A percentile compares a stretch with the other conserved stretches of the same genome.
These are phyloP conservation scores for Aphanomyces stellatus DNA, from an alignment of 352 stramenopile genomes.

Conservation along the genomic window DNA sequence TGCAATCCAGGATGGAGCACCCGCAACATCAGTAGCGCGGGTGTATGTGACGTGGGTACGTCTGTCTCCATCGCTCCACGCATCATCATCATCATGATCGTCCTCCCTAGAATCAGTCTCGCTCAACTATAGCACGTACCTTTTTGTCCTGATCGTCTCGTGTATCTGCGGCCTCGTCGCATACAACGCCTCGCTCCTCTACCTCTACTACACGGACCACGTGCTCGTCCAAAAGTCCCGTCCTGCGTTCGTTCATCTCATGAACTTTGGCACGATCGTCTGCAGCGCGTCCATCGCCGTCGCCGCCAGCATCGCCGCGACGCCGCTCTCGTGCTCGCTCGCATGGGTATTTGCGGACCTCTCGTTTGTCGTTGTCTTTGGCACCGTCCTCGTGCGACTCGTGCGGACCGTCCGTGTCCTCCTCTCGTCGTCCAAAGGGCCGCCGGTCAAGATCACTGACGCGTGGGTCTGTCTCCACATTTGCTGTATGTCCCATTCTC, in stretches of 20 bases:
- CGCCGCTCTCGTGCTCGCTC: not conserved
- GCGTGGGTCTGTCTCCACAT: not conserved
- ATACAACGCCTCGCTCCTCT: slow-evolving; percentile 6
- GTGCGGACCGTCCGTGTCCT: not conserved
- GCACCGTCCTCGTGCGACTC: not conserved
- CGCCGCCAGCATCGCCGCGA: not conserved
- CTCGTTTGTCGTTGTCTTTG: slow-evolving; percentile 10
- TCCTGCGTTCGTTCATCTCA: not conserved
- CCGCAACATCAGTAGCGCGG: not conserved
- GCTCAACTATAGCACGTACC: slow-evolving; percentile 4
- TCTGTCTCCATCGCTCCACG: not conserved
- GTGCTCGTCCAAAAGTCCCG: not conserved
- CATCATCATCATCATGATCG: not conserved
- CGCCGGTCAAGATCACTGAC: not conserved
- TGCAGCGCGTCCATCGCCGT: not conserved
- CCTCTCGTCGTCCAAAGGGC: not conserved
- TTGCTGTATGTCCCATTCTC: not conserved
- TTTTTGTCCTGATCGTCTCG: slow-evolving; percentile 2
- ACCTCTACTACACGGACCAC: slow-evolving; percentile 8
- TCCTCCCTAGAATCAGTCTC: not conserved
- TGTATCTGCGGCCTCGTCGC: slow-evolving; percentile 1
- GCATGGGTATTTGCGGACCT: not conserved
- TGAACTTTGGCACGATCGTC: not conserved
- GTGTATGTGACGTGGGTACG: not conserved
- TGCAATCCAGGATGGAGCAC: not conserved